phyloP scores from a whole-genome alignment of 2,329 filamentous ascomycete genomes.

The Shiraia sp. region DNA sequence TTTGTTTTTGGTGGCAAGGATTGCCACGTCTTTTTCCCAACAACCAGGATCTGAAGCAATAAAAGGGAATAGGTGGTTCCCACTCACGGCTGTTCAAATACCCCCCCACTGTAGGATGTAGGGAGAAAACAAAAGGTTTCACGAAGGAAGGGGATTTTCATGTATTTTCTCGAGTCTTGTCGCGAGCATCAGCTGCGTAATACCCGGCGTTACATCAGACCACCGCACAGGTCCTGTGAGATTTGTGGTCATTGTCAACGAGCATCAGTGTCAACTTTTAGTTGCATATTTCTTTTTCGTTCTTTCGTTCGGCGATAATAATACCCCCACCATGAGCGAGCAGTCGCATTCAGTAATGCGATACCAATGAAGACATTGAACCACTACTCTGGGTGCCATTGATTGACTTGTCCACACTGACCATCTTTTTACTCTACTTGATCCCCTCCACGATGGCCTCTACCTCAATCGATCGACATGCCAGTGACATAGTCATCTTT shows the following conservation, averaged over 20 bases:
- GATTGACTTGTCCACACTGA: too few relatives aligned
- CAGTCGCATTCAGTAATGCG: slow-evolving; percentile 1
- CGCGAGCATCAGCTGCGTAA: background rate
- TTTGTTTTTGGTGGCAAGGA: too few relatives aligned
- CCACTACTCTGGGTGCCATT: too few relatives aligned
- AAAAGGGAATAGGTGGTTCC: slow-evolving; percentile 10
- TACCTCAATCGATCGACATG: too few relatives aligned
- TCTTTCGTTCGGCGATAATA: too few relatives aligned
- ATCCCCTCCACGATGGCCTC: too few relatives aligned
- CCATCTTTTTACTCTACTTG: too few relatives aligned
- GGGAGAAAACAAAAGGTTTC: slow-evolving; percentile 3
- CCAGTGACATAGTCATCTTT: too few relatives aligned
- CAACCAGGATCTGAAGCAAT: slow-evolving; percentile 3
- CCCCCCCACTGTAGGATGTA: slow-evolving; percentile 18
- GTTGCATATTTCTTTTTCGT: too few relatives aligned
- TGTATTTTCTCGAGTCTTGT: background rate
- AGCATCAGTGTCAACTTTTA: slow-evolving; percentile 1
- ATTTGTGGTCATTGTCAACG: slow-evolving; percentile 1
- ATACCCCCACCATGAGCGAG: slow-evolving; percentile 4
- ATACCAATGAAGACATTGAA: too few relatives aligned
- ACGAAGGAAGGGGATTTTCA: background rate
- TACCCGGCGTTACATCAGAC: slow-evolving; percentile 1
- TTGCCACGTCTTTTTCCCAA: too few relatives aligned
- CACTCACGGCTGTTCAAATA: slow-evolving; percentile 14
- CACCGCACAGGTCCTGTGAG: too few relatives aligned